Evolutionary conservation across 306 rosid genomes (phyloP).

Genomic region (Mimosa pudica): DNA sequence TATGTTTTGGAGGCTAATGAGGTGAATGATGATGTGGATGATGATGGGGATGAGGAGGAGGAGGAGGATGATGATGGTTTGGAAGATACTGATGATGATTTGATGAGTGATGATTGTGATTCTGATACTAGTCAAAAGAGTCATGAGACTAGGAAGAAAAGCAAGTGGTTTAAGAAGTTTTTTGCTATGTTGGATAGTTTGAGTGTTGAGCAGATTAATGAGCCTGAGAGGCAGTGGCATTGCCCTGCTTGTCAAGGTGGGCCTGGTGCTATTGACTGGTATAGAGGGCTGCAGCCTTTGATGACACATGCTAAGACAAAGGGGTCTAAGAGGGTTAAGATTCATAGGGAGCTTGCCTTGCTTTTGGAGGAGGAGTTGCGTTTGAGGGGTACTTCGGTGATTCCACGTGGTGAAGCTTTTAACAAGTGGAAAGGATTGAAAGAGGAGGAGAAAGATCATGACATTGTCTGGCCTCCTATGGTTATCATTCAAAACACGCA

Average conservation of each 20-base stretch:
- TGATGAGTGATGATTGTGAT: slow-evolving; percentile 61
- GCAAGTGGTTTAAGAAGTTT: slow-evolving; percentile 54
- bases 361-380: slow-evolving; percentile 71
- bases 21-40: slow-evolving; percentile 36
- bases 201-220: slow-evolving; percentile 49
- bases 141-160: slow-evolving; percentile 57
- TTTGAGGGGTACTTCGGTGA: slow-evolving; percentile 59
- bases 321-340: slow-evolving; percentile 64
- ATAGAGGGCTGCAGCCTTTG: slow-evolving; percentile 75
- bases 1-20: slow-evolving; percentile 24
- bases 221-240: slow-evolving; percentile 80
- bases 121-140: slow-evolving; percentile 69
- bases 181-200: slow-evolving; percentile 57
- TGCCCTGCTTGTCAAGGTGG: slow-evolving; percentile 80
- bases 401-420: slow-evolving; percentile 70
- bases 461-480: slow-evolving; percentile 82
- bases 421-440: slow-evolving; percentile 76
- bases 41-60: slow-evolving; percentile 32
- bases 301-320: slow-evolving; percentile 76
- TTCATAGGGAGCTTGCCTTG: slow-evolving; percentile 67
- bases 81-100: slow-evolving; percentile 65
- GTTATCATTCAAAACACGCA: slow-evolving; percentile 65
- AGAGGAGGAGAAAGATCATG: slow-evolving; percentile 64
- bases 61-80: slow-evolving; percentile 45
- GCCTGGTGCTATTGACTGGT: slow-evolving; percentile 85